Evolutionary conservation across 75 land plant genomes (phyloP), one percentile per base, ranked within the genome.

Genomic region (Picea glauca): DNA sequence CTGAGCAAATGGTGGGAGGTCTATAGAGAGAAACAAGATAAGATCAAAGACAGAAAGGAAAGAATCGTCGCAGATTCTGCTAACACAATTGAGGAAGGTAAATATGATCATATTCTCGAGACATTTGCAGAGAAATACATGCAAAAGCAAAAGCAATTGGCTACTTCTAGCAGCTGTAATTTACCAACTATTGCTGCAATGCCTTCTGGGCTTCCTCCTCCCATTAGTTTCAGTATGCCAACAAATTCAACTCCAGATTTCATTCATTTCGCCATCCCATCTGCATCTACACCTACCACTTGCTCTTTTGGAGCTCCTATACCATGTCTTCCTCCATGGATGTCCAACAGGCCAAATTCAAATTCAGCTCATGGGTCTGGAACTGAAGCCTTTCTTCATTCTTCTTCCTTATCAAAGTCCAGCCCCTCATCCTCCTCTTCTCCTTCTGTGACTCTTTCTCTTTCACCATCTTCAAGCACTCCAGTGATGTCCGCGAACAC

Each of bases 1-100:
- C 78, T 93, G 3, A 93, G 96, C 8, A 93, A 93, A 86, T 93
- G 96, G 96, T 93, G 96, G 96, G 96, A 93, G 58, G 93, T 91
- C n/a, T 91, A 83, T 81, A 93, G 91, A 81, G 96, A 93, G 82
- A 91, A 86, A 80, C 89, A 91, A 83, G 85, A 89, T 79, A 82
- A 91, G 40, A 58, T 76, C 4, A 85, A 86, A 61, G 87, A 85
- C 80, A 86, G 76, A 59, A 82, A 79, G 35, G 81, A 75, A 21
- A 26, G 65, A 6, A 76, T 79, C 15, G 14, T 60, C 0, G 59
- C 21, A 58, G 56, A 2, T 20, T 14, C 77, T 13, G 56, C 12
- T 50, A 83, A 82, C 12, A 81, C 85, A 2, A 33, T 83, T 58
- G 87, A 79, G 60, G 81, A 79, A 26, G 86, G 88, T 40, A 86